These are phyloP conservation scores for Lecanoromycetidae sp. DNA, from an alignment of 2,329 filamentous ascomycete species.

Conservation along the genomic window DNA sequence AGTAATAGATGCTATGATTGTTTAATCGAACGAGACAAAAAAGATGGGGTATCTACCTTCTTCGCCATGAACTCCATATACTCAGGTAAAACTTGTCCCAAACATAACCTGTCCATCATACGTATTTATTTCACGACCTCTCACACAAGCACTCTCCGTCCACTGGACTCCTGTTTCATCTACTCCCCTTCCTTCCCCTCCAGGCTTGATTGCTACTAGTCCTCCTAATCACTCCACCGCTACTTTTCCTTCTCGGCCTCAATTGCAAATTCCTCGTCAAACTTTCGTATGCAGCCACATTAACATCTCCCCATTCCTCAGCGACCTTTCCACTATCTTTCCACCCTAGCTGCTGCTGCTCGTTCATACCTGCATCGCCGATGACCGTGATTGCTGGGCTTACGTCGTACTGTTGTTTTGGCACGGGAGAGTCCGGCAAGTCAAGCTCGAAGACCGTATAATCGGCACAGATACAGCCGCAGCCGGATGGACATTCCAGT, in stretches of 20 bases:
- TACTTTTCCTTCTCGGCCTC: no score
- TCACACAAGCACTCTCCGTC: no score
- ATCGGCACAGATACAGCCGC: slow-evolving; percentile 35
- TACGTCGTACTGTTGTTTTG: background rate
- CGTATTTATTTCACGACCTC: no score
- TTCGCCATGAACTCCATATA: no score
- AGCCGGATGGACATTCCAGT: slow-evolving; percentile 33
- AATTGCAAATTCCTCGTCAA: slow-evolving; percentile 9
- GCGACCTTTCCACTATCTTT: background rate
- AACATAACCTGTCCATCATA: no score
- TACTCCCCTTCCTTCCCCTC: background rate
- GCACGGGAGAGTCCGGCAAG: background rate
- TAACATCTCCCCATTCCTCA: slow-evolving; percentile 6
- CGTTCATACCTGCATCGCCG: background rate
- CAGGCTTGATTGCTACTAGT: slow-evolving; percentile 4
- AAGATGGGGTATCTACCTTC: no score
- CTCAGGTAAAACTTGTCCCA: no score
- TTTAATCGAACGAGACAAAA: no score
- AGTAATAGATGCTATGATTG: no score
- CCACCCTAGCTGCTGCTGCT: slow-evolving; percentile 7
- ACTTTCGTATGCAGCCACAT: slow-evolving; percentile 14
- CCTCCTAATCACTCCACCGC: background rate
- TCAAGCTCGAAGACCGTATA: slow-evolving; percentile 25
- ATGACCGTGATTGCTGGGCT: slow-evolving; percentile 7
- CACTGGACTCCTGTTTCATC: background rate